Evolutionary conservation across 768 basidiomycete species (phyloP).

Genomic region (Tricholoma matsutake): DNA sequence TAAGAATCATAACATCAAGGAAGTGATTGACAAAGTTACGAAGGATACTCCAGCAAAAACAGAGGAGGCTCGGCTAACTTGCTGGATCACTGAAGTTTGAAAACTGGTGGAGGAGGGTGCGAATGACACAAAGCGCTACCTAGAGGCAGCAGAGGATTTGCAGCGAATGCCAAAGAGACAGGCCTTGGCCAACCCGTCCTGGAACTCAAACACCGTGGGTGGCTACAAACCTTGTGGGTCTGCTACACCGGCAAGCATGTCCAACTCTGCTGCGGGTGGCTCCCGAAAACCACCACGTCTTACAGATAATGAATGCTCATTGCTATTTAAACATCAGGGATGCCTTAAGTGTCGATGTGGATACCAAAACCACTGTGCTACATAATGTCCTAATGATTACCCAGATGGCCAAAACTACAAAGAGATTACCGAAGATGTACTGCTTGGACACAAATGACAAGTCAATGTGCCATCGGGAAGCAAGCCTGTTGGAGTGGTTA

Average conservation of each 20-base stretch:
- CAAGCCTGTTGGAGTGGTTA: too few relatives aligned
- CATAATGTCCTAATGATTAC: too few relatives aligned
- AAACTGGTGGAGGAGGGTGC: background rate
- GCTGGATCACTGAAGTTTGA: background rate
- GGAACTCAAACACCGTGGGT: background rate
- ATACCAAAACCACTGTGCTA: too few relatives aligned
- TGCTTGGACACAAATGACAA: too few relatives aligned
- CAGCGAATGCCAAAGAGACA: background rate
- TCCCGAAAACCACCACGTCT: background rate
- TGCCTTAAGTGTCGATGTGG: slow-evolving; percentile 1
- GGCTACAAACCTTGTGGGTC: background rate
- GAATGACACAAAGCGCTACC: background rate
- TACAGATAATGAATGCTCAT: background rate
- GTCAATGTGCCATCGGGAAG: too few relatives aligned
- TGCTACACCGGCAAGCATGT: background rate
- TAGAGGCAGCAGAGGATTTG: background rate
- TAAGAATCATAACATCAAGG: background rate
- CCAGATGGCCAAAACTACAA: too few relatives aligned
- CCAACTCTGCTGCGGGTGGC: background rate
- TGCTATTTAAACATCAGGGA: background rate
- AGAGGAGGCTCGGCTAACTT: background rate
- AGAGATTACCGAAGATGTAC: too few relatives aligned
- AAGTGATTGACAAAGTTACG: background rate
- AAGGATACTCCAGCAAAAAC: background rate
- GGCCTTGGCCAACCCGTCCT: background rate